Evolutionary conservation across 257 asterid genomes (phyloP).

Genomic region (Nicotiana undulata): DNA sequence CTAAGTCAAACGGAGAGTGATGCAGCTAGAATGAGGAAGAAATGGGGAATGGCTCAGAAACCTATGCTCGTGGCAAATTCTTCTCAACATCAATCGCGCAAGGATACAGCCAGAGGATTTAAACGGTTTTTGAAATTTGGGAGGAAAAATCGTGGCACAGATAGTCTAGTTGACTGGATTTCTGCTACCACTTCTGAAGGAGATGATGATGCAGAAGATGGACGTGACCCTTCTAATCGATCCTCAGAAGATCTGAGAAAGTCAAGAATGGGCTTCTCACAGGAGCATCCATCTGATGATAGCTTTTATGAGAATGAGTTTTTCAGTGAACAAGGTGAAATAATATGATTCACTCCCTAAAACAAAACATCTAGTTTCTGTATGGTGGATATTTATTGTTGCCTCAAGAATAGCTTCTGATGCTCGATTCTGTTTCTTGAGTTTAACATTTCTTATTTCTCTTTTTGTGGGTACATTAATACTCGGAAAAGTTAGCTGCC

Average conservation of each 20-base stretch:
- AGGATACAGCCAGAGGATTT: conserved; percentile 75
- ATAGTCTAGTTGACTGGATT: conserved; percentile 74
- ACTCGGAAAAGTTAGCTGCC: neutral
- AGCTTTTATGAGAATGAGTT: conserved; percentile 58
- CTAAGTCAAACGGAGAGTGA: conserved; percentile 59
- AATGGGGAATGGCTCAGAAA: conserved; percentile 82
- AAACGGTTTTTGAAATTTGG: conserved; percentile 78
- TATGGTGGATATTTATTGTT: neutral
- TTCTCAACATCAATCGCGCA: conserved; percentile 48
- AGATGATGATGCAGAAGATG: conserved; percentile 89
- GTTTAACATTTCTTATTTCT: neutral
- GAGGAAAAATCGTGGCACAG: conserved; percentile 74
- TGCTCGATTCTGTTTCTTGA: neutral
- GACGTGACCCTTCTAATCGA: conserved; percentile 61
- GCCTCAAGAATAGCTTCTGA: neutral
- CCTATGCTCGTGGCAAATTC: conserved; percentile 47
- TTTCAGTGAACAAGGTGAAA: conserved; percentile 63
- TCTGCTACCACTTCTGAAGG: conserved; percentile 98
- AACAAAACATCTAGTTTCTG: neutral
- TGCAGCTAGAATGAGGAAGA: conserved; percentile 82
- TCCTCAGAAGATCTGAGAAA: conserved; percentile 74
- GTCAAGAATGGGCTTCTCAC: conserved; percentile 81
- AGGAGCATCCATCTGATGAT: conserved; percentile 67
- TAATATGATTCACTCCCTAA: neutral
- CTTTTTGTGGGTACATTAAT: neutral